Percentiles rank a stretch among this genome's conserved stretches.
phyloP scores from a whole-genome alignment of 495 filamentous ascomycete species.

The Neurospora sp. region DNA sequence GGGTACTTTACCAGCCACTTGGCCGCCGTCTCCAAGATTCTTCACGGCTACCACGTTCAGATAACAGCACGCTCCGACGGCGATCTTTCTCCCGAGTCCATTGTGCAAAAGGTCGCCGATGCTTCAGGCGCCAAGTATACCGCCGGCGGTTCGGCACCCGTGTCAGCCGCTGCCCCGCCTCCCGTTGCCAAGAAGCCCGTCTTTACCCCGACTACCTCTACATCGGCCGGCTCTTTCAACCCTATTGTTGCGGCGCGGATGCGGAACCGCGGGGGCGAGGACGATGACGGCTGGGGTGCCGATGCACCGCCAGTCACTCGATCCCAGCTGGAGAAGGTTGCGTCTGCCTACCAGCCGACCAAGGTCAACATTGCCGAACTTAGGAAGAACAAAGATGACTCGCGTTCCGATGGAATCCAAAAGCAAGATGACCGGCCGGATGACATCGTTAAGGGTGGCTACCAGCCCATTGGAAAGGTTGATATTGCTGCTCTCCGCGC shows the following conservation, averaged over 20 bases:
- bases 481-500: slow-evolving; percentile 83
- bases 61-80: slow-evolving; percentile 85
- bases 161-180: slow-evolving; percentile 43
- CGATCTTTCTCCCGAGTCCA: slow-evolving; percentile 76
- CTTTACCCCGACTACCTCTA: slow-evolving; percentile 70
- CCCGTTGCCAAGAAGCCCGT: slow-evolving; percentile 79
- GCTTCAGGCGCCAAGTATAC: slow-evolving; percentile 93
- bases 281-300: slow-evolving; percentile 84
- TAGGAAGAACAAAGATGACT: slow-evolving; percentile 55
- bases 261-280: slow-evolving; percentile 32
- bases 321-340: slow-evolving; percentile 84
- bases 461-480: slow-evolving; percentile 92
- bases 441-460: slow-evolving; percentile 78
- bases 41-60: slow-evolving; percentile 97
- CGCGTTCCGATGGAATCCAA: slow-evolving; percentile 37
- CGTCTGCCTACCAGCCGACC: slow-evolving; percentile 84
- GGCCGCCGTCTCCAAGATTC: slow-evolving; percentile 74
- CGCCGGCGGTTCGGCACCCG: slow-evolving; percentile 41
- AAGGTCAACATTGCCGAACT: slow-evolving; percentile 81
- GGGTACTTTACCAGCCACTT: slow-evolving; percentile 96
- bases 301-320: slow-evolving; percentile 86
- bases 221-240: slow-evolving; percentile 54
- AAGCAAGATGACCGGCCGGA: slow-evolving; percentile 27
- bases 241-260: slow-evolving; percentile 46
- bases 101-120: slow-evolving; percentile 90